phyloP scores from a whole-genome alignment of 2,329 filamentous ascomycete genomes.

The Fusarium pseudoanthophilum region DNA sequence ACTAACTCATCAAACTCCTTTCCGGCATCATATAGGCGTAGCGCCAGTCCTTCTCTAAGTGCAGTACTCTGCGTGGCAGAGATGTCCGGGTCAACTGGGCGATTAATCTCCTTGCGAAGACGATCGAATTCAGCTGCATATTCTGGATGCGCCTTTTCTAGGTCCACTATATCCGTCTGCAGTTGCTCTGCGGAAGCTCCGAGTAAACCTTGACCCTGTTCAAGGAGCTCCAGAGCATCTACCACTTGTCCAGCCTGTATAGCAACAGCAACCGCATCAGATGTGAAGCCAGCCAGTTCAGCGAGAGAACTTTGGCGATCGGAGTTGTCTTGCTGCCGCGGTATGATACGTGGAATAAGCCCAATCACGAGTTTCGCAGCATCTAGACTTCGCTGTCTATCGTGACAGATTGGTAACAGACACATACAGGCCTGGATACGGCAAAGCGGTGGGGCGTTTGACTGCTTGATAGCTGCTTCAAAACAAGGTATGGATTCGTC shows the following conservation, averaged over 20 bases:
- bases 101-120: neutral
- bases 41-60: neutral
- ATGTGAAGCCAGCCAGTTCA: neutral
- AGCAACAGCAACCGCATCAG: neutral
- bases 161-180: neutral
- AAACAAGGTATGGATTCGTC: neutral
- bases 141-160: neutral
- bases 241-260: neutral
- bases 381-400: neutral
- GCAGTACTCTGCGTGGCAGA: neutral
- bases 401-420: neutral
- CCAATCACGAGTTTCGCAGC: neutral
- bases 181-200: neutral
- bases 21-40: accelerated
- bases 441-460: neutral
- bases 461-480: neutral
- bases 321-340: neutral
- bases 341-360: neutral
- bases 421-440: neutral
- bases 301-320: neutral
- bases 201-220: neutral
- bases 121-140: neutral
- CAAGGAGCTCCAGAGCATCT: neutral
- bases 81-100: neutral
- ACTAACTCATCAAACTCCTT: neutral